Evolutionary conservation across 2,329 filamentous ascomycete species (phyloP).

Genomic region (Trichoderma koningiopsis): DNA sequence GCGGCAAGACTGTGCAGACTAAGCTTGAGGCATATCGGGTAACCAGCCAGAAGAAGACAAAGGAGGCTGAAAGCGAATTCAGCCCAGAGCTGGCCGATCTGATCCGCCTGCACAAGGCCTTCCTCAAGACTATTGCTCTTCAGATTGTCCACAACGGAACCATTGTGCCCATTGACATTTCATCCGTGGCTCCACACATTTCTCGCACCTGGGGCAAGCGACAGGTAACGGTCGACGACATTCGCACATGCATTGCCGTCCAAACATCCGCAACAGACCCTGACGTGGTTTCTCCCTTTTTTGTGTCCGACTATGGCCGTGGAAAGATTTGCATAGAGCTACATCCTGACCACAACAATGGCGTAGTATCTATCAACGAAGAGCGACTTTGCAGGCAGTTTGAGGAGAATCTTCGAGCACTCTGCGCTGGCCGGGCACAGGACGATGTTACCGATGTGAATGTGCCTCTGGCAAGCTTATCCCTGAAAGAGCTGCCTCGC

Average conservation of each 20-base stretch:
- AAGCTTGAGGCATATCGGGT: slow-evolving; percentile 43
- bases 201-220: slow-evolving; percentile 74
- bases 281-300: slow-evolving; percentile 42
- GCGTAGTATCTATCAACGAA: slow-evolving; percentile 49
- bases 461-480: slow-evolving; percentile 56
- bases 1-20: slow-evolving; percentile 37
- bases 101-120: slow-evolving; percentile 64
- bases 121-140: slow-evolving; percentile 68
- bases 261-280: slow-evolving; percentile 44
- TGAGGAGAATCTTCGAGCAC: slow-evolving; percentile 50
- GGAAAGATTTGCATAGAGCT: slow-evolving; percentile 63
- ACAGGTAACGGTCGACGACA: slow-evolving; percentile 64
- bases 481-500: slow-evolving; percentile 51
- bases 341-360: slow-evolving; percentile 37
- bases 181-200: slow-evolving; percentile 61
- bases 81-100: slow-evolving; percentile 60
- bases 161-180: slow-evolving; percentile 64
- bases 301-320: slow-evolving; percentile 55
- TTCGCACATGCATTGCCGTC: slow-evolving; percentile 68
- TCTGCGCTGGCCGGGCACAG: slow-evolving; percentile 45
- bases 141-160: slow-evolving; percentile 70
- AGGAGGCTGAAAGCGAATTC: slow-evolving; percentile 37
- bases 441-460: slow-evolving; percentile 39
- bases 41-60: slow-evolving; percentile 41
- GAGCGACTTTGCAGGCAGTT: slow-evolving; percentile 58